A percentile compares a stretch with the other conserved stretches of the same genome.
These are phyloP conservation scores for Diaporthe sp. DNA, from an alignment of 2,329 filamentous ascomycete genomes.

Conservation along the genomic window DNA sequence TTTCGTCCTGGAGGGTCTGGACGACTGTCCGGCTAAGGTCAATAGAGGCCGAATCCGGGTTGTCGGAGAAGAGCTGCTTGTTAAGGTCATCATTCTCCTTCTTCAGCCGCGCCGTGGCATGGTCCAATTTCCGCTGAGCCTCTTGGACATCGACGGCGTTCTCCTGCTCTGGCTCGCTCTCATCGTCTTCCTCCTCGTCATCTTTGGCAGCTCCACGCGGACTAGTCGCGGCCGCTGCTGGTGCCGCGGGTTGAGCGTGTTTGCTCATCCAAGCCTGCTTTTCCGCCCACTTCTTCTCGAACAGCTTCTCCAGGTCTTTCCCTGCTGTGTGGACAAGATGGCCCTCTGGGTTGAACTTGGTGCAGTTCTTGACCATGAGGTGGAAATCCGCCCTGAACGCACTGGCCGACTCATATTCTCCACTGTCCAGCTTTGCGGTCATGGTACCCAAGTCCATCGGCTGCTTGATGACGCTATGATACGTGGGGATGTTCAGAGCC, in stretches of 20 bases:
- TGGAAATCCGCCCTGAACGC: slow-evolving; percentile 88
- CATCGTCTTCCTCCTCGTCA: slow-evolving; percentile 78
- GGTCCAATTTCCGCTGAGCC: slow-evolving; percentile 54
- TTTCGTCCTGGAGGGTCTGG: slow-evolving; percentile 73
- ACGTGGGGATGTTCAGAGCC: slow-evolving; percentile 90
- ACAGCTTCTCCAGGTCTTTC: slow-evolving; percentile 78
- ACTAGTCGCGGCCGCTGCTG: slow-evolving; percentile 63
- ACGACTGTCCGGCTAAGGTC: slow-evolving; percentile 71
- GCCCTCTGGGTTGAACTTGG: slow-evolving; percentile 83
- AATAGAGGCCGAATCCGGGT: slow-evolving; percentile 63
- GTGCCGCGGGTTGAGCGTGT: slow-evolving; percentile 63
- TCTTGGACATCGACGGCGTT: slow-evolving; percentile 48
- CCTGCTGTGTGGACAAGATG: slow-evolving; percentile 81
- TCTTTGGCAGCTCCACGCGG: slow-evolving; percentile 76
- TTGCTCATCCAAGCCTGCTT: slow-evolving; percentile 85
- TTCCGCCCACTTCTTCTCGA: slow-evolving; percentile 78
- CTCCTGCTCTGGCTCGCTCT: slow-evolving; percentile 70
- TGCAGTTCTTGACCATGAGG: slow-evolving; percentile 90
- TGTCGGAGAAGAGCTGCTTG: slow-evolving; percentile 60
- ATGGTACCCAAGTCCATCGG: slow-evolving; percentile 96
- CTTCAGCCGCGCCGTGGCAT: slow-evolving; percentile 63
- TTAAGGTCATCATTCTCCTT: slow-evolving; percentile 70
- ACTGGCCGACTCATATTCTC: slow-evolving; percentile 83
- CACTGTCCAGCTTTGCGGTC: slow-evolving; percentile 77
- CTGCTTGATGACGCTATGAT: slow-evolving; percentile 93